phyloP scores from a whole-genome alignment of 78 protist genomes.

The Dictyostelium brefeldianum region DNA sequence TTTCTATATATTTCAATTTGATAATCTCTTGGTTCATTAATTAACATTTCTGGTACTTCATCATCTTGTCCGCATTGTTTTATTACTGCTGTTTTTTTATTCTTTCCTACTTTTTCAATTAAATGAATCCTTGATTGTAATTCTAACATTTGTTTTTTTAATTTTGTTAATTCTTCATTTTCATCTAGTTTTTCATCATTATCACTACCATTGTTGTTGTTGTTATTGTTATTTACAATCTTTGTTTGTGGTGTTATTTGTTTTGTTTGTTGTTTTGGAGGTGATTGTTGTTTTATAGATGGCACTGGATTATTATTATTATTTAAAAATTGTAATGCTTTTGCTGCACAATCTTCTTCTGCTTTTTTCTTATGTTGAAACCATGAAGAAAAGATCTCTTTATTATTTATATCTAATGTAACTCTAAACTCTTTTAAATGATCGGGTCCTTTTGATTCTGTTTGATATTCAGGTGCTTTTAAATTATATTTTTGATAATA shows the following conservation, averaged over 20 bases:
- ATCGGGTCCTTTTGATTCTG: not conserved
- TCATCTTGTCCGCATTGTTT: not conserved
- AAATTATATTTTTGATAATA: not conserved
- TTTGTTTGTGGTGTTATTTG: not conserved
- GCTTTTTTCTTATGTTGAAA: not conserved
- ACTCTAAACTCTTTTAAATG: not conserved
- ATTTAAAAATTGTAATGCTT: not conserved
- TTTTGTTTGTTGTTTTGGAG: not conserved
- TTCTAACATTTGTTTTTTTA: not conserved
- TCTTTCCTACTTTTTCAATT: not conserved
- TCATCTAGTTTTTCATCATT: not conserved
- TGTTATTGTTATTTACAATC: not conserved
- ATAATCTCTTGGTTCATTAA: constrained; percentile 11
- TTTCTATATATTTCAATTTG: constrained; percentile 21
- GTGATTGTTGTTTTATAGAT: not conserved
- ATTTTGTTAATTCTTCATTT: not conserved
- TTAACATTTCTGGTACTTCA: not conserved
- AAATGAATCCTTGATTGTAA: not conserved
- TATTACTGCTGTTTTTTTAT: not conserved
- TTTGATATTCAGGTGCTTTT: not conserved
- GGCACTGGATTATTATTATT: not conserved
- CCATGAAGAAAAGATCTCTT: not conserved
- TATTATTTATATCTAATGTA: not conserved
- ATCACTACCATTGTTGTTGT: not conserved
- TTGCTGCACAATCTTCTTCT: not conserved